Conservation (phyloP, 768 basidiomycete genomes). For the Termitomyces sp. region DNA sequence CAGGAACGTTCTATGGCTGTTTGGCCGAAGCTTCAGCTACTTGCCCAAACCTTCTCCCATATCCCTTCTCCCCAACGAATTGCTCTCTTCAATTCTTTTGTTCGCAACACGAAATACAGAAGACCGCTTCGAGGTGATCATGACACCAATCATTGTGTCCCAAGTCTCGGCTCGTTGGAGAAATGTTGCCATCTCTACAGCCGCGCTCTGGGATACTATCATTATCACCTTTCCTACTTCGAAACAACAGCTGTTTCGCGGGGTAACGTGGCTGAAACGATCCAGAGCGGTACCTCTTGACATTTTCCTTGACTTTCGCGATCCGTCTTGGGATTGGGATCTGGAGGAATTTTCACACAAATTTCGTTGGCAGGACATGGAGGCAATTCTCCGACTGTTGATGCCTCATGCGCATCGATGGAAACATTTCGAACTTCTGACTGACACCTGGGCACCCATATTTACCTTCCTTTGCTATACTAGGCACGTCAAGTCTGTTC, state of each 20-base stretch:
- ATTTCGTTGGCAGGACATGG: constrained; percentile 42
- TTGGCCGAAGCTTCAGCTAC: constrained; percentile 7
- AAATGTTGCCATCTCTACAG: constrained; percentile 38
- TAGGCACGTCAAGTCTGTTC: constrained; percentile 26
- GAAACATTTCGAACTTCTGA: constrained; percentile 45
- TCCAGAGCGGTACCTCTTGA: constrained; percentile 45
- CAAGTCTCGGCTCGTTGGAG: constrained; percentile 54
- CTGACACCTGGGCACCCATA: constrained; percentile 61
- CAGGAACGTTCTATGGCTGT: constrained; percentile 16
- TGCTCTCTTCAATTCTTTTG: constrained; percentile 32
- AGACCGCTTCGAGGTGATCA: constrained; percentile 21
- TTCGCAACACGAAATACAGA: constrained; percentile 23
- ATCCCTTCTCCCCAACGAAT: constrained; percentile 30
- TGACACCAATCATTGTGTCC: constrained; percentile 32
- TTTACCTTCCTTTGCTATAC: constrained; percentile 46
- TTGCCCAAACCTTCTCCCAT: constrained; percentile 7
- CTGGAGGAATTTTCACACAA: constrained; percentile 39
- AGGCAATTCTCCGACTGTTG: constrained; percentile 40
- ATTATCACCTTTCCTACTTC: constrained; percentile 40
- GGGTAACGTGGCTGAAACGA: constrained; percentile 36
- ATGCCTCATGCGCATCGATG: constrained; percentile 44
- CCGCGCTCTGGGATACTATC: constrained; percentile 50
- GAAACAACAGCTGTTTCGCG: constrained; percentile 31
- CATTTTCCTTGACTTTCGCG: constrained; percentile 55
- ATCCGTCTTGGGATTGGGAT: constrained; percentile 54